These are phyloP conservation scores for Yamadazyma ubonensis DNA, from an alignment of 805 yeast species.

Conservation along the genomic window DNA sequence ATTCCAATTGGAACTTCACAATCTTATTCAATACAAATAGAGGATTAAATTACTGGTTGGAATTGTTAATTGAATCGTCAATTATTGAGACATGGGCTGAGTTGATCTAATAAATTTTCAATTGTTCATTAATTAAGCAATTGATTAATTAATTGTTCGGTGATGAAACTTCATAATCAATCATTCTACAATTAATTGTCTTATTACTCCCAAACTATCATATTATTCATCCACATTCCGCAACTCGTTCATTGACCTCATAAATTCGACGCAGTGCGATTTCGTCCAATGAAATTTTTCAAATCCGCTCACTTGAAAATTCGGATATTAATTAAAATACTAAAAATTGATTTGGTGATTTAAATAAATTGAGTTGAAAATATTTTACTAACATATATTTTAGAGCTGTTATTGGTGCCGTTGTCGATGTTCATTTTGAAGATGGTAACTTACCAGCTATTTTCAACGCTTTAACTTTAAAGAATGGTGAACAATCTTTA, in stretches of 20 bases:
- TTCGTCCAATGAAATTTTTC: slow-evolving; percentile 31
- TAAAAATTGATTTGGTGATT: neutral
- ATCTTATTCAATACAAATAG: too few species aligned
- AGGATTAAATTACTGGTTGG: too few species aligned
- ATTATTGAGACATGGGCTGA: neutral
- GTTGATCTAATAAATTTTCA: neutral
- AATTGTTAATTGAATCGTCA: too few species aligned
- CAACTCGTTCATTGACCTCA: neutral
- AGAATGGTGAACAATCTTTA: slow-evolving; percentile 73
- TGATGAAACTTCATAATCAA: neutral
- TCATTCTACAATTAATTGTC: neutral
- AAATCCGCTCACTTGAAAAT: slow-evolving; percentile 9
- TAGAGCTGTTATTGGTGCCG: slow-evolving; percentile 98
- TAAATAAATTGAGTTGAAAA: neutral
- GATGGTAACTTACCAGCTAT: slow-evolving; percentile 97
- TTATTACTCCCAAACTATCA: neutral
- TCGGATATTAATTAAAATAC: slow-evolving; percentile 3
- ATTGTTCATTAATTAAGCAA: neutral
- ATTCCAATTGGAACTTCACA: too few species aligned
- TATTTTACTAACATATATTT: slow-evolving; percentile 36
- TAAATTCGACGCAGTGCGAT: slow-evolving; percentile 6
- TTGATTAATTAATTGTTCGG: too few species aligned
- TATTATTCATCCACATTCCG: neutral
- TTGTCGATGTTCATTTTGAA: slow-evolving; percentile 98
- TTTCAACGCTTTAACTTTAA: slow-evolving; percentile 91